Evolutionary conservation across 768 basidiomycete genomes (phyloP).

Genomic region (Tulasnella calospora): DNA sequence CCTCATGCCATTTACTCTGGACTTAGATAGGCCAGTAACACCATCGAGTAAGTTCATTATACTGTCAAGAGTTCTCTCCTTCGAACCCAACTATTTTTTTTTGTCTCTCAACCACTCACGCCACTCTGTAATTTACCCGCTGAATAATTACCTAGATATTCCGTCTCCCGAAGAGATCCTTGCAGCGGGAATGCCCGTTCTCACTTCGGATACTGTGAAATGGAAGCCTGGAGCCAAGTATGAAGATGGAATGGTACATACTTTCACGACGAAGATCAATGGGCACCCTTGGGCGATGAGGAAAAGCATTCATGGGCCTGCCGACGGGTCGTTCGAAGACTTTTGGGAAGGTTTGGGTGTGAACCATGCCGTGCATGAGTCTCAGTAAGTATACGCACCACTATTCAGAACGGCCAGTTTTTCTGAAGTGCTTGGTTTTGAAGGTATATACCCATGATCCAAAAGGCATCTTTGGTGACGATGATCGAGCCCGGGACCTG

Average conservation of each 20-base stretch:
- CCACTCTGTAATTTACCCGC: neutral
- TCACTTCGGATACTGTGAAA: neutral
- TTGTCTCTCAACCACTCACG: neutral
- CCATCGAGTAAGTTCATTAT: neutral
- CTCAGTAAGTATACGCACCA: neutral
- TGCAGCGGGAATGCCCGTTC: neutral
- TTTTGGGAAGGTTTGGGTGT: slow-evolving; percentile 19
- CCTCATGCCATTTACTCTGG: neutral
- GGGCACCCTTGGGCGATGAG: slow-evolving; percentile 2
- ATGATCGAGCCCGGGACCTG: slow-evolving; percentile 5
- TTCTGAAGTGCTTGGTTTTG: neutral
- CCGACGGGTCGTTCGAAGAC: slow-evolving; percentile 21
- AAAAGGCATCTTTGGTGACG: slow-evolving; percentile 9
- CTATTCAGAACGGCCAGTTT: neutral
- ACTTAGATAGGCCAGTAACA: neutral
- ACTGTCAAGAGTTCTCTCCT: too few relatives aligned
- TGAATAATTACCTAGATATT: slow-evolving; percentile 1
- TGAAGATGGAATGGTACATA: slow-evolving; percentile 17
- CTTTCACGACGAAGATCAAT: slow-evolving; percentile 17
- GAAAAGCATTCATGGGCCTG: slow-evolving; percentile 15
- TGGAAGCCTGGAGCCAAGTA: slow-evolving; percentile 11
- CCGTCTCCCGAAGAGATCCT: slow-evolving; percentile 18
- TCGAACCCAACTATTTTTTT: too few relatives aligned
- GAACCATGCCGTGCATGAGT: slow-evolving; percentile 18
- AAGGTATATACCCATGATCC: slow-evolving; percentile 21